Conservation (phyloP, 2,329 filamentous ascomycete genomes). For the Colletotrichum tanaceti region DNA sequence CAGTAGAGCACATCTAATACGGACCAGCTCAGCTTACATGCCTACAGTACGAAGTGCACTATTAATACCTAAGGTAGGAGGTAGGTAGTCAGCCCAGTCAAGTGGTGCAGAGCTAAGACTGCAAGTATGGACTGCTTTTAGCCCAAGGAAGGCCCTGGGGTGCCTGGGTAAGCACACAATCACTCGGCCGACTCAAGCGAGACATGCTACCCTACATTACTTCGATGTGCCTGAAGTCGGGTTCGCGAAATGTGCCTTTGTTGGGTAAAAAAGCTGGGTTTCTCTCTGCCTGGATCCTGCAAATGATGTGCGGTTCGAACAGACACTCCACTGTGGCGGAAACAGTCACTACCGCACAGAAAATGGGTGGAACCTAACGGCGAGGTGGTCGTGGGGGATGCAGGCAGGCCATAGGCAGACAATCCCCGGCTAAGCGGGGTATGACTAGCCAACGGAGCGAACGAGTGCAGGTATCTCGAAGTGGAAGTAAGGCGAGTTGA, state of each 20-base stretch:
- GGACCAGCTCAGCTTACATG: not conserved
- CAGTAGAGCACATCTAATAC: not conserved
- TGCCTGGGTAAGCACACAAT: not conserved
- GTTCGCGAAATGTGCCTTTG: not conserved
- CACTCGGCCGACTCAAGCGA: constrained; percentile 3
- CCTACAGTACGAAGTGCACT: not conserved
- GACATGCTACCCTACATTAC: not conserved
- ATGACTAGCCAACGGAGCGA: not conserved
- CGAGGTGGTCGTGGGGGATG: not conserved
- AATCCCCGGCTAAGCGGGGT: not conserved
- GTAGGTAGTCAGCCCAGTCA: not conserved
- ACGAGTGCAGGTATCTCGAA: not conserved
- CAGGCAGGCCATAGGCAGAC: constrained; percentile 7
- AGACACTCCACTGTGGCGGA: not conserved
- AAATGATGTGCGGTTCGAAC: not conserved
- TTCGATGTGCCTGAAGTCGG: not conserved
- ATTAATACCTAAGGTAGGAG: too few relatives aligned
- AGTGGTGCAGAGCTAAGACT: constrained; percentile 1
- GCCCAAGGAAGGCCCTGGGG: too few relatives aligned
- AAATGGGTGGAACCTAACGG: not conserved
- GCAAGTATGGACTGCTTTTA: not conserved
- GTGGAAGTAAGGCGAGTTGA: not conserved
- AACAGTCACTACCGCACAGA: not conserved
- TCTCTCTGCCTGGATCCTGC: not conserved
- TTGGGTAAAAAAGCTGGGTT: not conserved